Conservation (phyloP, 2,329 filamentous ascomycete species). For the Byssothecium circinans region DNA sequence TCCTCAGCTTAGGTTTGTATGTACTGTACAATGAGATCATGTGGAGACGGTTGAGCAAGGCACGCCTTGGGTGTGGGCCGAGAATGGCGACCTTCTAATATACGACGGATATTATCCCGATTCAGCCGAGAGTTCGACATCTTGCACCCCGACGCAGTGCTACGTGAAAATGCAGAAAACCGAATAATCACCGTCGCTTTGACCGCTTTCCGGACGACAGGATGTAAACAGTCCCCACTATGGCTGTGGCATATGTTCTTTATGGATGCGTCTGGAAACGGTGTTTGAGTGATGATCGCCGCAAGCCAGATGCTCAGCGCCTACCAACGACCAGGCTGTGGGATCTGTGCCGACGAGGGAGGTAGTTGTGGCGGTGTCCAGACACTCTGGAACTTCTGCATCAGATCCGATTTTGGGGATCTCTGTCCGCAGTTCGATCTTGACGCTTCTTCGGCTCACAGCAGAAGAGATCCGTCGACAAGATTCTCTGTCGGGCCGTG, state of each 20-base stretch:
- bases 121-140: background rate
- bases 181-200: background rate
- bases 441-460: too few species aligned
- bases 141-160: background rate
- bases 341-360: background rate
- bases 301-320: background rate
- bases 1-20: background rate
- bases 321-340: slow-evolving; percentile 9
- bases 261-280: background rate
- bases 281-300: background rate
- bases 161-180: background rate
- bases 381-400: background rate
- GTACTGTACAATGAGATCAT: slow-evolving; percentile 2
- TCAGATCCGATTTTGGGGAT: background rate
- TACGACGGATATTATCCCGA: slow-evolving; percentile 1
- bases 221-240: background rate
- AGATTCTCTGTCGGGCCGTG: background rate
- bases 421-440: too few species aligned
- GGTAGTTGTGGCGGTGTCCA: background rate
- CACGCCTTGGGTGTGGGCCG: background rate
- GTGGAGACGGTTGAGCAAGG: background rate
- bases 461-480: background rate
- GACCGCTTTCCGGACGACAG: background rate
- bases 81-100: background rate
- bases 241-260: background rate